Evolutionary conservation across 2,329 filamentous ascomycete genomes (phyloP).

Genomic region (Aspergillus aculeatinus): DNA sequence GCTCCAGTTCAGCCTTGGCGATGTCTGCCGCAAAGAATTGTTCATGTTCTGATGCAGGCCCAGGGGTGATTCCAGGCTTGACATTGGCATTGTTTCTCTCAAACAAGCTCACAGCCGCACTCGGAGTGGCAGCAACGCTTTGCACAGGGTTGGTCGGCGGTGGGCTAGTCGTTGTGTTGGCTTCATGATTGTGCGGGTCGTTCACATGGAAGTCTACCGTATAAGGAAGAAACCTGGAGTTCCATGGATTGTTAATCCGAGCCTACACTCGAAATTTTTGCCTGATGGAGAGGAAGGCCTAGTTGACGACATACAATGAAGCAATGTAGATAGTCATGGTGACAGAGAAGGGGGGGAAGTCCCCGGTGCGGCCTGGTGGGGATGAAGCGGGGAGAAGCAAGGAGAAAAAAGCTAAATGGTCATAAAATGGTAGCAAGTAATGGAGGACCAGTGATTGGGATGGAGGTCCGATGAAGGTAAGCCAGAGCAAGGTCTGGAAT

Average conservation of each 20-base stretch:
- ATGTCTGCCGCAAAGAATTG: constrained; percentile 37
- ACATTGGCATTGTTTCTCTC: constrained; percentile 26
- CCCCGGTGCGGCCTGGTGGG: background rate
- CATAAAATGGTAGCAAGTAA: background rate
- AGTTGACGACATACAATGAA: constrained; percentile 51
- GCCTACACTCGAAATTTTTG: background rate
- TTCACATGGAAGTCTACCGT: constrained; percentile 81
- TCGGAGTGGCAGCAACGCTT: constrained; percentile 27
- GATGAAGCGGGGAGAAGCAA: background rate
- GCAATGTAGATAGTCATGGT: constrained; percentile 61
- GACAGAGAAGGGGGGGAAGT: constrained; percentile 10
- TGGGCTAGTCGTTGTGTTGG: constrained; percentile 36
- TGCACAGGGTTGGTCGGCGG: constrained; percentile 26
- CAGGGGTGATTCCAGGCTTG: constrained; percentile 37
- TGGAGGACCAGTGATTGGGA: background rate
- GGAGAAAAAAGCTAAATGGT: background rate
- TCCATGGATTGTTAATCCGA: constrained; percentile 8
- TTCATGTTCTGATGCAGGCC: constrained; percentile 44
- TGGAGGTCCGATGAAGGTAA: background rate
- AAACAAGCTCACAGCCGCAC: constrained; percentile 36
- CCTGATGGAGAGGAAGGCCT: background rate
- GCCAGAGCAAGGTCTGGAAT: background rate
- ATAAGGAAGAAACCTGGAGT: constrained; percentile 77
- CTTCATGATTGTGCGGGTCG: constrained; percentile 40
- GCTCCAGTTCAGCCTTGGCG: constrained; percentile 26